A percentile compares a stretch with the other conserved stretches of the same genome.
These are phyloP conservation scores for Cicer cuneatum DNA, from an alignment of 306 rosid genomes.

Conservation along the genomic window DNA sequence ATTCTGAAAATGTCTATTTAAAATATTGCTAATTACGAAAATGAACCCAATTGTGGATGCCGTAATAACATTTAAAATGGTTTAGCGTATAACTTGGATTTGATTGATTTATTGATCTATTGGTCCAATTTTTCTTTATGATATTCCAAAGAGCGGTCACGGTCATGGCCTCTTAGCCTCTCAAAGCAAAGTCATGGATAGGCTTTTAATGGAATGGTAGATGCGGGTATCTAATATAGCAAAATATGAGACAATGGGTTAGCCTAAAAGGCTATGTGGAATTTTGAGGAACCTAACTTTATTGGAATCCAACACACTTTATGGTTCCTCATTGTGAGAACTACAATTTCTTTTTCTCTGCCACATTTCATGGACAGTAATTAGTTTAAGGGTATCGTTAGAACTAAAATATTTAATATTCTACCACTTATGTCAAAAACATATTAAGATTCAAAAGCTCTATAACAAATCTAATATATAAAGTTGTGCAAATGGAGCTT, in stretches of 20 bases:
- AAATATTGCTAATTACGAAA: too few relatives aligned
- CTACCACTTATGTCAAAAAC: too few relatives aligned
- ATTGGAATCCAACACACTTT: constrained; percentile 32
- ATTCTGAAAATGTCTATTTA: too few relatives aligned
- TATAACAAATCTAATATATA: too few relatives aligned
- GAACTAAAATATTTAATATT: too few relatives aligned
- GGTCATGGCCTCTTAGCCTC: constrained; percentile 41
- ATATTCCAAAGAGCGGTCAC: constrained; percentile 41
- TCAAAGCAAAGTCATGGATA: constrained; percentile 37
- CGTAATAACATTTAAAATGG: too few relatives aligned
- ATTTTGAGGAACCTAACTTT: constrained; percentile 42
- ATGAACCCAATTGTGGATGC: too few relatives aligned
- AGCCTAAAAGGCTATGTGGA: constrained; percentile 23
- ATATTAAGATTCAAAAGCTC: too few relatives aligned
- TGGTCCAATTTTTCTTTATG: background rate
- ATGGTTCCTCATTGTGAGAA: constrained; percentile 33
- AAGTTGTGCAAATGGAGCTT: too few relatives aligned
- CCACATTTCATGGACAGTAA: constrained; percentile 26
- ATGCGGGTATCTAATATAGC: constrained; percentile 32
- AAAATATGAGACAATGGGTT: constrained; percentile 19
- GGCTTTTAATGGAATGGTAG: constrained; percentile 42
- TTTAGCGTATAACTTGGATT: too few relatives aligned
- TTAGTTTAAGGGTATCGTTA: too few relatives aligned
- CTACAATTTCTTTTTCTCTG: constrained; percentile 1
- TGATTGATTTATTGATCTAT: background rate